Base-by-base conservation (phyloP, 1,284 basidiomycete genomes). In the Polyporus tsugae region DNA sequence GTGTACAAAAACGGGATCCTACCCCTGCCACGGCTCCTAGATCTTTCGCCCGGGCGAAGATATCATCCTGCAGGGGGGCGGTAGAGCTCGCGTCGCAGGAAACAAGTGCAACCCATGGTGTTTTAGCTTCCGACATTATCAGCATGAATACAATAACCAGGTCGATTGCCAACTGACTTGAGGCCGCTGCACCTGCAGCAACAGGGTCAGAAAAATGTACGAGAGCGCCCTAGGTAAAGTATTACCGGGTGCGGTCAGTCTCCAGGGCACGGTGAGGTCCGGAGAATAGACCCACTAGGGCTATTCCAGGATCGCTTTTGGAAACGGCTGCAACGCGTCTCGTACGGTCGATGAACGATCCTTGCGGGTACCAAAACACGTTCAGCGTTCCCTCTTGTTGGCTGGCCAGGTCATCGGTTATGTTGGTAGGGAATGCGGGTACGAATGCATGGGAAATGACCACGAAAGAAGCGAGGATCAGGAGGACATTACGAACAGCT, bases 61-160 rank as follows among this genome's bases (percentile, higher is more conserved):
- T 68, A 42, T 70, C 65, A 15, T 60, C 57, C 13, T 46, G 29
- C 0, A 64, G 46, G n/a, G 61, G 61, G 11, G 60, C 25, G 7
- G 69, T 66, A 2, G 60, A 41, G 22, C 65, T 70, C 0, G 36
- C 15, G 44, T 70, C 69, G 38, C 69, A 70, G 19, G 64, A 39
- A 2, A 70, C 62, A n/a, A 67, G 63, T 11, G 69, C 69, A 25
- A 70, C 33, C 66, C 69, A 70, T 6, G 66, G 63, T 1, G 64
- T 55, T 19, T 35, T 22, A 19, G 60, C 39, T 41, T 22, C 13
- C 11, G 22, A 25, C 10, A 52, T 25, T 11, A 10, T 52, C 46
- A 52, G 46, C 22, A 2, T 52, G 11, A 11, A 52, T 52, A 9
- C 2, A 2, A n/a, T 52, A 29, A 52, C 22, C 7, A 25, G 22